Evolutionary conservation across 139 green algal species (phyloP).

Genomic region (Pleodorina starrii): DNA sequence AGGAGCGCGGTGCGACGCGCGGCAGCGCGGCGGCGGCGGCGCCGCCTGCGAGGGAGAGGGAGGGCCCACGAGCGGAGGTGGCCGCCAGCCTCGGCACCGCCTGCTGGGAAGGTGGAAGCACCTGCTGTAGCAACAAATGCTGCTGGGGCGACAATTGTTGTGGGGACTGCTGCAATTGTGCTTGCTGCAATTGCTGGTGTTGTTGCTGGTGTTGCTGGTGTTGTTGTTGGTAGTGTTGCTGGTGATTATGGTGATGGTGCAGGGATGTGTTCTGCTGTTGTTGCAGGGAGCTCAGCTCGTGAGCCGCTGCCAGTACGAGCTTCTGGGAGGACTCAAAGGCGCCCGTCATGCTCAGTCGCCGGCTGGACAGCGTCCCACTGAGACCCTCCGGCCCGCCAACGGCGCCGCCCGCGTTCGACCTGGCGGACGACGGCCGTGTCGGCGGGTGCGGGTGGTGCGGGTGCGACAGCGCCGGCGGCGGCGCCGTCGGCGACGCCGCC

Average conservation of each 20-base stretch:
- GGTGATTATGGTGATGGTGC: neutral
- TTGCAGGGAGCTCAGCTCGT: slow-evolving; percentile 8
- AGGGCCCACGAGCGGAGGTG: neutral
- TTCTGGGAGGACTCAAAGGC: neutral
- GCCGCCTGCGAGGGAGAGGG: neutral
- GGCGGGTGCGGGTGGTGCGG: neutral
- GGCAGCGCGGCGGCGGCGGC: neutral
- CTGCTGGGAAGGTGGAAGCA: slow-evolving; percentile 1
- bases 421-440: neutral
- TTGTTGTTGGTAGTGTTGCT: neutral
- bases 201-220: neutral
- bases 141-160: slow-evolving; percentile 8
- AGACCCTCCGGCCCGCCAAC: neutral
- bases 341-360: slow-evolving; percentile 18
- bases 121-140: slow-evolving; percentile 1
- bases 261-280: neutral
- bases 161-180: neutral
- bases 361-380: neutral
- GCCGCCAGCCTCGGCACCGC: neutral
- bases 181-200: neutral
- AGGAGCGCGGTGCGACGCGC: neutral
- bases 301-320: slow-evolving; percentile 12
- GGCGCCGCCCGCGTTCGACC: neutral
- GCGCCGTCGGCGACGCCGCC: neutral
- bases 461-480: neutral